Evolutionary conservation across 148 eudicot genomes (phyloP).

Genomic region (Arctostaphylos glauca): DNA sequence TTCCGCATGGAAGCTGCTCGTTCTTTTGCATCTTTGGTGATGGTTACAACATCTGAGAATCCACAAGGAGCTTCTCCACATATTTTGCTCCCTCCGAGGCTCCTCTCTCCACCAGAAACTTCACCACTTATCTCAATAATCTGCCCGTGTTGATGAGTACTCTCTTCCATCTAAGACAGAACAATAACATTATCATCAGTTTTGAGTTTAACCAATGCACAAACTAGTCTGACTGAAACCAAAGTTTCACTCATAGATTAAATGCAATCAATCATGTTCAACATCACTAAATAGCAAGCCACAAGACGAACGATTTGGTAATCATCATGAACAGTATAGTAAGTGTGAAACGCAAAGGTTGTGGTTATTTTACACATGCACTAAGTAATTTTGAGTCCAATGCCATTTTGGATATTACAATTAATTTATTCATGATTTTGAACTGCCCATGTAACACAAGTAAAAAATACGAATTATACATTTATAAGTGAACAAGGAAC

Average conservation of each 20-base stretch:
- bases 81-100: slow-evolving; percentile 36
- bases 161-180: slow-evolving; percentile 51
- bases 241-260: neutral
- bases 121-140: slow-evolving; percentile 57
- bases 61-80: slow-evolving; percentile 78
- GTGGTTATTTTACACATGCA: neutral
- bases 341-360: neutral
- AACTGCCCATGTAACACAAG: neutral
- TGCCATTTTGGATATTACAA: neutral
- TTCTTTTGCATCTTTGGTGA: slow-evolving; percentile 57
- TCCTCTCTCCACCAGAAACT: slow-evolving; percentile 23
- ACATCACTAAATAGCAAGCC: neutral
- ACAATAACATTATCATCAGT: neutral
- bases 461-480: neutral
- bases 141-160: slow-evolving; percentile 20
- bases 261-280: neutral
- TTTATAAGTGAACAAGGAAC: too few relatives aligned
- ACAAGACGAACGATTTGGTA: neutral
- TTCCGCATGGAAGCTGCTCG: slow-evolving; percentile 78
- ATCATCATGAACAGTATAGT: neutral
- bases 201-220: neutral
- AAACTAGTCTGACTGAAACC: neutral
- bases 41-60: slow-evolving; percentile 56
- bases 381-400: neutral
- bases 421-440: neutral